Evolutionary conservation across 2,329 filamentous ascomycete species (phyloP).

Genomic region (Juglanconis oblonga): DNA sequence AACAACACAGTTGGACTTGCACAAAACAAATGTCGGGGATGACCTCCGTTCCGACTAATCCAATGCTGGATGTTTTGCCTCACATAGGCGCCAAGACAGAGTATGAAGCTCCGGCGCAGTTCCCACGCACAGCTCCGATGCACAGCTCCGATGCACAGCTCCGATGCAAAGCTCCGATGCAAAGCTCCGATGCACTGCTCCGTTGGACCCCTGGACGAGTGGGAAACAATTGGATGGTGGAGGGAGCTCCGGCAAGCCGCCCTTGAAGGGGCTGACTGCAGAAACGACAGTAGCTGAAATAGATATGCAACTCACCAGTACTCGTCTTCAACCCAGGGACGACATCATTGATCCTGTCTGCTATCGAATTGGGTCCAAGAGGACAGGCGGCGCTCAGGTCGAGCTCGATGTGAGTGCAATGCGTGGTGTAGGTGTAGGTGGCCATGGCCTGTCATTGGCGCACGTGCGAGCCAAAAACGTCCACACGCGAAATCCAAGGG

Average conservation of each 20-base stretch:
- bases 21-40: background rate
- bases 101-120: background rate
- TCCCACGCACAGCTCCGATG: background rate
- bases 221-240: no score
- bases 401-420: constrained; percentile 35
- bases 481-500: background rate
- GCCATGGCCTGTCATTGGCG: constrained; percentile 14
- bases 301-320: constrained; percentile 41
- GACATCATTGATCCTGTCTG: constrained; percentile 51
- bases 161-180: no score
- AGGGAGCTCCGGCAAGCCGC: no score
- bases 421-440: constrained; percentile 11
- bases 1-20: background rate
- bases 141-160: no score
- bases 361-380: constrained; percentile 40
- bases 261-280: background rate
- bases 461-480: background rate
- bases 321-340: constrained; percentile 59
- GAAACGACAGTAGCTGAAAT: constrained; percentile 15
- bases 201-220: no score
- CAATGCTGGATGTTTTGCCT: background rate
- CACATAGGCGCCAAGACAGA: background rate
- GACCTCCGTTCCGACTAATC: background rate
- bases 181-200: no score
- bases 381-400: constrained; percentile 44